Evolutionary conservation across 2,329 filamentous ascomycete genomes (phyloP), one percentile per base, ranked within the genome.

Genomic region (Pseudogymnoascus verrucosus): DNA sequence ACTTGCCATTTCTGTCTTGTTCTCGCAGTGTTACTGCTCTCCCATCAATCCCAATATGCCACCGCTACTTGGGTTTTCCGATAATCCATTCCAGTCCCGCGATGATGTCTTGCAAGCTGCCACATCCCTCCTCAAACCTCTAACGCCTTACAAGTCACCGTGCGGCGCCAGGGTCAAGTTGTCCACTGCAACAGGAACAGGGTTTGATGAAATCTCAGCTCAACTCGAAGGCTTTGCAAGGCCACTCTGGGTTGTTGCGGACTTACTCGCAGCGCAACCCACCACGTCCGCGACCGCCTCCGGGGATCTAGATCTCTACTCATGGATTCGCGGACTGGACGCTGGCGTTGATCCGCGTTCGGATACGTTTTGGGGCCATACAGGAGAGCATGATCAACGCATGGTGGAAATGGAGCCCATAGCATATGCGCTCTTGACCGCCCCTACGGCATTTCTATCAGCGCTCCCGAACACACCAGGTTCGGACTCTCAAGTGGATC

Each of bases 401-500:
- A 84, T 83, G 81, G 81, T 83, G 0, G 81, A 84, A 66, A 77
- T 79, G 42, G 81, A 83, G 67, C 78, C 79, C 26, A 74, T 83
- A 3, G 76, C 79, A 0, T 81, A 78, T 67, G 79, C 79, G 0
- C 70, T 84, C 1, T 72, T 83, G 0, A 69, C 73, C 2, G 77
- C 78, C 0, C 79, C 80, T 1, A 68, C 73, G 3, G 68, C 71
- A 2, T 77, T 80, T 65, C 28, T 65, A 2, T 23, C 28, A 12
- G 26, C 19, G 0, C 7, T 14, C 12, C 1, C 34, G 3, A 19
- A 23, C 10, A 14, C 19, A 16, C 21, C n/a, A 59, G 26, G 11
- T 4, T 31, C 39, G 19, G 72, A 71, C 5, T 66, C 71, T 8
- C 67, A 69, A 0, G 67, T 78, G 4, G 70, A 64, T 1, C 61